Evolutionary conservation across 1,284 basidiomycete species (phyloP).

Genomic region (Pisolithus thermaeus): DNA sequence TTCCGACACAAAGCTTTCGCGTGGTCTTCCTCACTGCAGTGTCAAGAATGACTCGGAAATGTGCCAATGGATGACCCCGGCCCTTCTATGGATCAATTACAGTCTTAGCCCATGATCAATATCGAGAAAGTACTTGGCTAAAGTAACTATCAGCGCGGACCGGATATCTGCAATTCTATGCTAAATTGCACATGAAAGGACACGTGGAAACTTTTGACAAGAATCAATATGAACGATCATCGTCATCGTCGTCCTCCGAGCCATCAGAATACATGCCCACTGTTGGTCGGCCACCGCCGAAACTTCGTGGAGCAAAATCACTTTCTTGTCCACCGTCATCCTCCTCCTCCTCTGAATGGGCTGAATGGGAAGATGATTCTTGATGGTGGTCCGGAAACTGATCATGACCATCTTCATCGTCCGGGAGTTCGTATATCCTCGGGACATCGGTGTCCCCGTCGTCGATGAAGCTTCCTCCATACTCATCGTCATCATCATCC

Average conservation of each 20-base stretch:
- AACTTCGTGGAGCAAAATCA: not conserved
- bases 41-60: too few species aligned
- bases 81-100: too few species aligned
- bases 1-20: too few species aligned
- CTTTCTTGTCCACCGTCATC: conserved; percentile 5
- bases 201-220: not conserved
- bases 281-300: not conserved
- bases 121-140: too few species aligned
- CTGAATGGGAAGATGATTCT: not conserved
- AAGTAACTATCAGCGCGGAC: too few species aligned
- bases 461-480: conserved; percentile 50
- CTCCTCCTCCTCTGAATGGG: conserved; percentile 5
- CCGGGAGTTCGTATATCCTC: not conserved
- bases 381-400: not conserved
- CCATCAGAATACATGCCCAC: conserved; percentile 16
- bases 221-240: conserved; percentile 4
- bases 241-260: conserved; percentile 6
- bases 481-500: conserved; percentile 26
- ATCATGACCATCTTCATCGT: conserved; percentile 2
- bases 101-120: too few species aligned
- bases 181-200: too few species aligned
- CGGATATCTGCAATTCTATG: too few species aligned
- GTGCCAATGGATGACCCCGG: too few species aligned
- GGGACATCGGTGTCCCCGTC: conserved; percentile 24
- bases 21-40: too few species aligned